Percentiles rank a stretch among this genome's conserved stretches.
Conservation (phyloP, 1,284 basidiomycete species). For the Volvariella volvacea region DNA sequence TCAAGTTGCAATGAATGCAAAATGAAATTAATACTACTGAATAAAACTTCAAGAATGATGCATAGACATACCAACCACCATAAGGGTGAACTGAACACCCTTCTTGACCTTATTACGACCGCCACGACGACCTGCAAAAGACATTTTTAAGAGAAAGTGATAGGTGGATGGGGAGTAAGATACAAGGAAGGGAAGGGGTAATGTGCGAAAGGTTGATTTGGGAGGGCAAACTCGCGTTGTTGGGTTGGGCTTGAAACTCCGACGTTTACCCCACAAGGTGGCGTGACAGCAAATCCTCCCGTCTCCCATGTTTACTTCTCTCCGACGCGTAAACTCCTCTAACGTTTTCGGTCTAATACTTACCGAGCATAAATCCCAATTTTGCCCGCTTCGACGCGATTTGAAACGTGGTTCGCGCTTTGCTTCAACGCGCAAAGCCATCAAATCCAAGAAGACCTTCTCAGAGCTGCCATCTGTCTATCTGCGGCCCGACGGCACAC, state of each 20-base stretch:
- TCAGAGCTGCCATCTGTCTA: conserved; percentile 38
- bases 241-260: conserved; percentile 7
- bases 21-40: too few species aligned
- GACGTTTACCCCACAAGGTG: conserved; percentile 6
- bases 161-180: conserved; percentile 1
- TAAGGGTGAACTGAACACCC: conserved; percentile 93
- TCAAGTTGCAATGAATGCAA: conserved; percentile 14
- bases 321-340: too few species aligned
- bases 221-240: conserved; percentile 3
- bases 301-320: conserved; percentile 1
- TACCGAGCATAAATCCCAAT: too few species aligned
- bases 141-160: conserved; percentile 44
- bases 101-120: conserved; percentile 91
- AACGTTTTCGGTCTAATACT: too few species aligned
- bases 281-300: conserved; percentile 6
- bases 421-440: too few species aligned
- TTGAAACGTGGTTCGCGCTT: too few species aligned
- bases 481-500: conserved; percentile 24
- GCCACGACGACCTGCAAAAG: conserved; percentile 79
- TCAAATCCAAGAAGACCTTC: conserved; percentile 27
- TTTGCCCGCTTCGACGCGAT: too few species aligned
- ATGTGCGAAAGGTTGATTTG: conserved; percentile 2
- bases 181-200: conserved; percentile 5
- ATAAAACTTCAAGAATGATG: conserved; percentile 3
- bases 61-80: conserved; percentile 78